These are phyloP conservation scores for Hirsutella rhossiliensis DNA, from an alignment of 2,329 filamentous ascomycete genomes.

Conservation along the genomic window DNA sequence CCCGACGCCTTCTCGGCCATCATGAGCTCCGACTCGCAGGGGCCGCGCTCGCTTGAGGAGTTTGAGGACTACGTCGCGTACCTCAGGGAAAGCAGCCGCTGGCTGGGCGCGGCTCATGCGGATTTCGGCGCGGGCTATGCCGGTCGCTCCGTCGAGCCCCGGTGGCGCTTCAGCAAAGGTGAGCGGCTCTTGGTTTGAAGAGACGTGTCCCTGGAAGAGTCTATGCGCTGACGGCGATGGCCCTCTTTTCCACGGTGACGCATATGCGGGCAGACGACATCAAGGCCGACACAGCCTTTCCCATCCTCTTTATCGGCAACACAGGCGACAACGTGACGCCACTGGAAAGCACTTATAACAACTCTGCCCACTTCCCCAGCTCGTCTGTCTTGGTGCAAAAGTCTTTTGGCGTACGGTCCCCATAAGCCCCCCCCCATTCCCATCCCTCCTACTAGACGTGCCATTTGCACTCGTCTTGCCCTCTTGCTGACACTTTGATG, in stretches of 20 bases:
- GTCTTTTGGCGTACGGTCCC: slow-evolving; percentile 32
- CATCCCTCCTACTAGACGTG: neutral
- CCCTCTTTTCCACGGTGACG: neutral
- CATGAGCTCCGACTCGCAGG: slow-evolving; percentile 30
- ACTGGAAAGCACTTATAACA: slow-evolving; percentile 29
- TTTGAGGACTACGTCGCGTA: slow-evolving; percentile 20
- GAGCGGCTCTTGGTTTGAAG: neutral
- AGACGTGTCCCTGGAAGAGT: neutral
- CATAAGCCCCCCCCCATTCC: neutral
- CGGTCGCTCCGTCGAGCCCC: slow-evolving; percentile 24
- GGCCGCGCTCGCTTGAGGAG: slow-evolving; percentile 18
- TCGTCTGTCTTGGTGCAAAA: slow-evolving; percentile 36
- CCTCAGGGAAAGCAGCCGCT: slow-evolving; percentile 24
- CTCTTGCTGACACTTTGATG: too few species aligned
- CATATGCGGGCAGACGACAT: slow-evolving; percentile 10
- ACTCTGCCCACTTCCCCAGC: slow-evolving; percentile 29
- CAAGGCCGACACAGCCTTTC: slow-evolving; percentile 24
- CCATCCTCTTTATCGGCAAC: slow-evolving; percentile 33
- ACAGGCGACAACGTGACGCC: slow-evolving; percentile 36
- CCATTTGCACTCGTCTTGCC: too few species aligned
- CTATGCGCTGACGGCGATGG: slow-evolving; percentile 4
- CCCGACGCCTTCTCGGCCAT: slow-evolving; percentile 31
- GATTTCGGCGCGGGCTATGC: slow-evolving; percentile 26
- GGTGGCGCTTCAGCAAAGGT: slow-evolving; percentile 21
- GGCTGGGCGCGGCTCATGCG: slow-evolving; percentile 30